Evolutionary conservation across 164 flowering plant genomes (phyloP).

Genomic region (Pachysandra terminalis): DNA sequence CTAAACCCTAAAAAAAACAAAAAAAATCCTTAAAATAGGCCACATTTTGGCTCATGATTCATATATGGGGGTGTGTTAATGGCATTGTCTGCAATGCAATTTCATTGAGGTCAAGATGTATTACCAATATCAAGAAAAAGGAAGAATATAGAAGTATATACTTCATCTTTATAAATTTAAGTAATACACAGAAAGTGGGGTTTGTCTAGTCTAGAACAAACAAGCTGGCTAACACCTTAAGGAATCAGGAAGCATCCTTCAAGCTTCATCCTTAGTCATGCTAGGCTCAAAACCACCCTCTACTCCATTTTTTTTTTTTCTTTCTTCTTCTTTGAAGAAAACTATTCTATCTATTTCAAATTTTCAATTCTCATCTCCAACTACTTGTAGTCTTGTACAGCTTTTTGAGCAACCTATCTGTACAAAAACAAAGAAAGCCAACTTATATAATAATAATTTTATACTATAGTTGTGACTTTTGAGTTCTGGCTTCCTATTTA

Average conservation of each 20-base stretch:
- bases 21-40: constrained; percentile 36
- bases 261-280: constrained; percentile 41
- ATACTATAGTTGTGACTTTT: constrained; percentile 18
- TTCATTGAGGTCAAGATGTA: no score
- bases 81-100: no score
- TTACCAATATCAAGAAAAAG: constrained; percentile 2
- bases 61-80: no score
- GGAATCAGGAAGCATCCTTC: constrained; percentile 52
- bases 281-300: constrained; percentile 26
- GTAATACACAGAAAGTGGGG: constrained; percentile 25
- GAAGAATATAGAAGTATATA: constrained; percentile 13
- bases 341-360: constrained; percentile 24
- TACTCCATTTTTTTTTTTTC: no score
- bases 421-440: constrained; percentile 15
- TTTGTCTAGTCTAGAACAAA: constrained; percentile 17
- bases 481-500: constrained; percentile 39
- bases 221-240: constrained; percentile 30
- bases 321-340: no score
- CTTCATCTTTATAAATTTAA: constrained; percentile 6
- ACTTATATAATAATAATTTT: neutral
- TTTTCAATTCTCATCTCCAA: constrained; percentile 43
- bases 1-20: no score
- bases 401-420: constrained; percentile 36
- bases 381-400: constrained; percentile 43
- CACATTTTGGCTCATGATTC: constrained; percentile 35